phyloP scores from a whole-genome alignment of 2,329 filamentous ascomycete species.

The Venturia aucupariae region DNA sequence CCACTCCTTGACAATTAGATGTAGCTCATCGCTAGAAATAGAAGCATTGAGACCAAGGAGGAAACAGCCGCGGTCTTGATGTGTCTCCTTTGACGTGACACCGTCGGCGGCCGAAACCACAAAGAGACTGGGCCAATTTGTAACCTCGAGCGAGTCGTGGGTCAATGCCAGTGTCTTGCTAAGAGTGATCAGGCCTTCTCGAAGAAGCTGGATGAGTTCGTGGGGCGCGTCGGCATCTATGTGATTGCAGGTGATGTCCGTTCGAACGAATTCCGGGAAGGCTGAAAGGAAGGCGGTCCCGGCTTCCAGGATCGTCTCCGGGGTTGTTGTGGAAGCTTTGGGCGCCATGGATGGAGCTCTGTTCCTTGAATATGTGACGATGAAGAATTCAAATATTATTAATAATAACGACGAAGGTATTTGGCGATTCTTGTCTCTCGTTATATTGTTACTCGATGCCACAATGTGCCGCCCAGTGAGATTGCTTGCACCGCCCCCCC shows the following conservation, averaged over 20 bases:
- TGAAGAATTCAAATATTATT: no score
- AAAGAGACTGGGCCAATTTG: conserved; percentile 5
- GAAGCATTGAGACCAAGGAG: conserved; percentile 7
- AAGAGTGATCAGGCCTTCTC: not conserved
- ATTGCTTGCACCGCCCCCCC: not conserved
- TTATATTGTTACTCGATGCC: not conserved
- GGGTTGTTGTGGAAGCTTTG: not conserved
- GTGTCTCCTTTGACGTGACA: not conserved
- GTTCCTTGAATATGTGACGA: not conserved
- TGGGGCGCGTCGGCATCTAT: conserved; percentile 6
- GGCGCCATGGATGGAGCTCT: not conserved
- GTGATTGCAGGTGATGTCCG: conserved; percentile 13
- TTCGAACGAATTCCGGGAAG: conserved; percentile 5
- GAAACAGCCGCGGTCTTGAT: conserved; percentile 13
- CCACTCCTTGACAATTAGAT: not conserved
- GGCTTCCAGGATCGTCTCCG: conserved; percentile 5
- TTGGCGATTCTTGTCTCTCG: not conserved
- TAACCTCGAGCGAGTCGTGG: not conserved
- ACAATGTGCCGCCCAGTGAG: no score
- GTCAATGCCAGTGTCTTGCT: not conserved
- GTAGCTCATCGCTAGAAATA: not conserved
- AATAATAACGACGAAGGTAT: no score
- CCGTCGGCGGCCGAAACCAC: conserved; percentile 2
- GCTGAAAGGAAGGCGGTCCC: conserved; percentile 1
- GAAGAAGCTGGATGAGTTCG: not conserved